Evolutionary conservation across 2,329 filamentous ascomycete genomes (phyloP).

Genomic region (Neocatenulostroma microsporum): DNA sequence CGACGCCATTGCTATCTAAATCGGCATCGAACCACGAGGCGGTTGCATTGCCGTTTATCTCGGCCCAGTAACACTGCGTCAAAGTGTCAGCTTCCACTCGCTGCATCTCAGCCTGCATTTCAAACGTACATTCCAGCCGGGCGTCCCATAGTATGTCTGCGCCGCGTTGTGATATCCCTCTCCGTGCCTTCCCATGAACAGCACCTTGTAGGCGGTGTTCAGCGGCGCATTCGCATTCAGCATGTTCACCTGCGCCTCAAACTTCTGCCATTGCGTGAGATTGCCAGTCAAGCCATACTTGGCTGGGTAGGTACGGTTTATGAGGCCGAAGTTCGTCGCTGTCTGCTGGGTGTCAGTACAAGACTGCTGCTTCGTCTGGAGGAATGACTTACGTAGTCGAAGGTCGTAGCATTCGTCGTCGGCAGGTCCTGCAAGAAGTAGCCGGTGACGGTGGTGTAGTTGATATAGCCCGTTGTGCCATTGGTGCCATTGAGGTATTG

Average conservation of each 20-base stretch:
- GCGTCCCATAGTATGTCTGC: slow-evolving; percentile 58
- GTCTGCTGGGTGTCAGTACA: too few relatives aligned
- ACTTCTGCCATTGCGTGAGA: slow-evolving; percentile 58
- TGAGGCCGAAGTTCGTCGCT: slow-evolving; percentile 56
- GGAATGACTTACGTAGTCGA: slow-evolving; percentile 58
- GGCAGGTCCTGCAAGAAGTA: slow-evolving; percentile 59
- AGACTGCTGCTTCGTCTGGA: too few relatives aligned
- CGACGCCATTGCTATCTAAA: slow-evolving; percentile 50
- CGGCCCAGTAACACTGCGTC: slow-evolving; percentile 52
- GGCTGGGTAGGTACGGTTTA: slow-evolving; percentile 54
- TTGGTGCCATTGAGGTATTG: slow-evolving; percentile 8
- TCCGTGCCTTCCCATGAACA: slow-evolving; percentile 65
- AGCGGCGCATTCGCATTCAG: slow-evolving; percentile 46
- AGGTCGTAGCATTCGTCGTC: slow-evolving; percentile 47
- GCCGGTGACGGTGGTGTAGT: slow-evolving; percentile 53
- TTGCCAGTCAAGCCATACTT: slow-evolving; percentile 36
- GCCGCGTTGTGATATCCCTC: slow-evolving; percentile 59
- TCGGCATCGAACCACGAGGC: slow-evolving; percentile 56
- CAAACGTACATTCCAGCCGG: slow-evolving; percentile 56
- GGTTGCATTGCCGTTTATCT: slow-evolving; percentile 56
- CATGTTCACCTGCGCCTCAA: slow-evolving; percentile 49
- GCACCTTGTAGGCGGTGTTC: slow-evolving; percentile 57
- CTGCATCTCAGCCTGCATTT: slow-evolving; percentile 26
- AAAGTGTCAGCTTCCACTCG: neutral
- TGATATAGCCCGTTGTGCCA: slow-evolving; percentile 39